phyloP scores from a whole-genome alignment of 129 eudicot species.

The Arctium minus region DNA sequence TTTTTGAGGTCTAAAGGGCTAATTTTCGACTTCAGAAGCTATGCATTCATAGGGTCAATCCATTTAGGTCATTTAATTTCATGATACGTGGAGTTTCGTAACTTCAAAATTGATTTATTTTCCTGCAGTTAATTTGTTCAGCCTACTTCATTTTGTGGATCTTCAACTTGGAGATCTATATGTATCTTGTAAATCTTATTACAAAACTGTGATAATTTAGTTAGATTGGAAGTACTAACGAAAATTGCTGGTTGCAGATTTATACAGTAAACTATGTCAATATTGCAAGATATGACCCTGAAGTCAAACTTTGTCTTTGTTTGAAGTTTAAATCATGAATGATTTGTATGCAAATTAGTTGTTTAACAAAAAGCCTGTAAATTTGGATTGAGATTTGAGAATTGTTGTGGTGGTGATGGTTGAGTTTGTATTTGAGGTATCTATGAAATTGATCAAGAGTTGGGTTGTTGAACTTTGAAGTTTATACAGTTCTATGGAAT shows the following conservation, averaged over 20 bases:
- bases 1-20: constrained; percentile 1
- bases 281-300: constrained; percentile 2
- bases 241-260: background rate
- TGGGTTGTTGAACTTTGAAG: background rate
- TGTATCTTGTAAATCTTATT: background rate
- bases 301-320: background rate
- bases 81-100: background rate
- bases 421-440: background rate
- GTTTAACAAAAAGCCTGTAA: background rate
- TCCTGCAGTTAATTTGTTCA: background rate
- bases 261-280: background rate
- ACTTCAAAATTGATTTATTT: background rate
- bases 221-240: constrained; percentile 6
- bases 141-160: background rate
- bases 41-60: background rate
- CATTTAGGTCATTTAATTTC: constrained; percentile 9
- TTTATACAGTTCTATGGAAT: background rate
- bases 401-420: background rate
- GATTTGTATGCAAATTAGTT: background rate
- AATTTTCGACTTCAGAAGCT: background rate
- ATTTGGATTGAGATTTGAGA: background rate
- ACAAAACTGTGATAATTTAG: background rate
- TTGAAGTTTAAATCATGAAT: background rate
- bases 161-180: background rate
- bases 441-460: background rate